Percentiles rank a stretch among this genome's conserved stretches.
Conservation (phyloP, 2,329 filamentous ascomycete species). For the Aspergillus sp. region DNA sequence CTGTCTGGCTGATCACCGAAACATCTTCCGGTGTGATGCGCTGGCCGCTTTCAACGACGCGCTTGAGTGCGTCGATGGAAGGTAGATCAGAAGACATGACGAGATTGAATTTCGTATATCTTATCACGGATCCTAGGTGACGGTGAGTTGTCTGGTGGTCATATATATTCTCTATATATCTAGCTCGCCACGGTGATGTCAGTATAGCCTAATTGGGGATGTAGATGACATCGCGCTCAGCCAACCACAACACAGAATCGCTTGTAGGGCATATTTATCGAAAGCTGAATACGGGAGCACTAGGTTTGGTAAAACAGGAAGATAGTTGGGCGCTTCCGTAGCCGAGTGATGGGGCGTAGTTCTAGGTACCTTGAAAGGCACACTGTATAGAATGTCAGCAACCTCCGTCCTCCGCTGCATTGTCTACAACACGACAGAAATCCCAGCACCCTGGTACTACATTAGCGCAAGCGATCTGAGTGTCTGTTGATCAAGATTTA, state of each 20-base stretch:
- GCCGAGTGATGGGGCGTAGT: too few relatives aligned
- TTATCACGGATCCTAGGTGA: background rate
- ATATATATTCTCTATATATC: background rate
- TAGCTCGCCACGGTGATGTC: constrained; percentile 5
- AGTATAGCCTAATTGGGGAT: background rate
- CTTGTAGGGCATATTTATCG: too few relatives aligned
- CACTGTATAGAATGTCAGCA: too few relatives aligned
- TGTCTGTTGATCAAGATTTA: background rate
- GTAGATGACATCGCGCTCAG: background rate
- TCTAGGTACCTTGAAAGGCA: too few relatives aligned
- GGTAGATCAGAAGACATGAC: constrained; percentile 9
- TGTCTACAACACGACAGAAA: too few relatives aligned
- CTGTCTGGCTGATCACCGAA: constrained; percentile 32
- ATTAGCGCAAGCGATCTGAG: background rate
- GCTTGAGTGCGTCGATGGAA: constrained; percentile 31
- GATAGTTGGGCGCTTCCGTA: too few relatives aligned
- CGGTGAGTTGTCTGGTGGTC: constrained; percentile 3
- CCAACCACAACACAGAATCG: too few relatives aligned
- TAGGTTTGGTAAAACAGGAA: too few relatives aligned
- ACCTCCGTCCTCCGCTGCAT: too few relatives aligned
- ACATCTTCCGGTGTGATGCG: constrained; percentile 35
- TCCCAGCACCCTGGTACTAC: too few relatives aligned
- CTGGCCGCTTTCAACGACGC: constrained; percentile 31
- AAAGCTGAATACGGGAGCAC: too few relatives aligned
- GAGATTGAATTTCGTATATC: background rate